phyloP scores from a whole-genome alignment of 2,329 filamentous ascomycete species.

The Alternaria brassicae region DNA sequence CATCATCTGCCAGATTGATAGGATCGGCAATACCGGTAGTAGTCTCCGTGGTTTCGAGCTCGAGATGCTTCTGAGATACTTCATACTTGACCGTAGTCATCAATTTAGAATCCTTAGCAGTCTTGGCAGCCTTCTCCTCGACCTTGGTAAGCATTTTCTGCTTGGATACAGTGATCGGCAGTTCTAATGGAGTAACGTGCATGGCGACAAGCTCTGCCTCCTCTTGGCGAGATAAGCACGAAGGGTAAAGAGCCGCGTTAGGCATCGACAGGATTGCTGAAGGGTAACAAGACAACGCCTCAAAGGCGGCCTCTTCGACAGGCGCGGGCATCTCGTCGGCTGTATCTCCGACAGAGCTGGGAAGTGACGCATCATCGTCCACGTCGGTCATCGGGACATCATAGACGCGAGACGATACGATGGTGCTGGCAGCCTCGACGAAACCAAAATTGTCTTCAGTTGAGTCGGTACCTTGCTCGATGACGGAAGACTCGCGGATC shows the following conservation, averaged over 20 bases:
- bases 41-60: background rate
- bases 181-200: background rate
- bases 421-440: background rate
- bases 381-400: background rate
- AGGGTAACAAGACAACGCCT: no score
- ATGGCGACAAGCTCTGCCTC: no score
- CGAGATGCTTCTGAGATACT: background rate
- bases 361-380: background rate
- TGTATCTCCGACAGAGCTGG: background rate
- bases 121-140: background rate
- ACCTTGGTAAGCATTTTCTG: background rate
- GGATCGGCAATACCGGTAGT: background rate
- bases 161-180: background rate
- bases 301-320: fast-evolving
- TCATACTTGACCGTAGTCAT: background rate
- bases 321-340: background rate
- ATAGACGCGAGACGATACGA: background rate
- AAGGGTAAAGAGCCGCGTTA: no score
- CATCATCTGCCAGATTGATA: background rate
- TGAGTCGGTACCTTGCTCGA: background rate
- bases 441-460: background rate
- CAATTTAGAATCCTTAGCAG: background rate
- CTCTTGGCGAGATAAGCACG: no score
- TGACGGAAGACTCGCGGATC: background rate
- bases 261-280: no score